phyloP scores from a whole-genome alignment of 2,329 filamentous ascomycete species.

The Diaporthe amygdali region DNA sequence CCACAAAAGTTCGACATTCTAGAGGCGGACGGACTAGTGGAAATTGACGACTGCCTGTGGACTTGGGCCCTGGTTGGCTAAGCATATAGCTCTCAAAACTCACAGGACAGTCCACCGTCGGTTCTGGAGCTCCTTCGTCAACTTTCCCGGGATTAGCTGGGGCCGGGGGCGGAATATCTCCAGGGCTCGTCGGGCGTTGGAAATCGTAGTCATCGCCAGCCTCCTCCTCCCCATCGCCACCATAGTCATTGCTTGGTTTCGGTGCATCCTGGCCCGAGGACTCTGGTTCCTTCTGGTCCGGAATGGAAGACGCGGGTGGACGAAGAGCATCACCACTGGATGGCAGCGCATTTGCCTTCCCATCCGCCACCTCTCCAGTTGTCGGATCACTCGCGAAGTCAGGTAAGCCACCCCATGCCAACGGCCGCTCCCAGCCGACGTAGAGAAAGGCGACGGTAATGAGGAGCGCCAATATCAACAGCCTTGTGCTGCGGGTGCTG shows the following conservation, averaged over 20 bases:
- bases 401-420: background rate
- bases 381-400: background rate
- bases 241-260: background rate
- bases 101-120: slow-evolving; percentile 24
- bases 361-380: background rate
- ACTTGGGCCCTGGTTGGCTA: slow-evolving; percentile 33
- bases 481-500: slow-evolving; percentile 19
- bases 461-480: slow-evolving; percentile 17
- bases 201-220: slow-evolving; percentile 15
- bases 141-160: background rate
- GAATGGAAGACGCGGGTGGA: background rate
- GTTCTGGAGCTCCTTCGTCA: background rate
- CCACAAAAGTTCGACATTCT: slow-evolving; percentile 75
- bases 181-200: slow-evolving; percentile 9
- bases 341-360: background rate
- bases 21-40: slow-evolving; percentile 59
- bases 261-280: background rate
- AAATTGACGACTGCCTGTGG: slow-evolving; percentile 35
- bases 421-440: slow-evolving; percentile 7
- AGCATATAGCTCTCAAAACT: slow-evolving; percentile 32
- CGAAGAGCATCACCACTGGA: background rate
- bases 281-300: background rate
- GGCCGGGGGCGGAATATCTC: slow-evolving; percentile 6
- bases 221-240: background rate
- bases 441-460: slow-evolving; percentile 18